Evolutionary conservation across 176 grass and related monocot genomes (phyloP).

Genomic region (Phoenix dactylifera): DNA sequence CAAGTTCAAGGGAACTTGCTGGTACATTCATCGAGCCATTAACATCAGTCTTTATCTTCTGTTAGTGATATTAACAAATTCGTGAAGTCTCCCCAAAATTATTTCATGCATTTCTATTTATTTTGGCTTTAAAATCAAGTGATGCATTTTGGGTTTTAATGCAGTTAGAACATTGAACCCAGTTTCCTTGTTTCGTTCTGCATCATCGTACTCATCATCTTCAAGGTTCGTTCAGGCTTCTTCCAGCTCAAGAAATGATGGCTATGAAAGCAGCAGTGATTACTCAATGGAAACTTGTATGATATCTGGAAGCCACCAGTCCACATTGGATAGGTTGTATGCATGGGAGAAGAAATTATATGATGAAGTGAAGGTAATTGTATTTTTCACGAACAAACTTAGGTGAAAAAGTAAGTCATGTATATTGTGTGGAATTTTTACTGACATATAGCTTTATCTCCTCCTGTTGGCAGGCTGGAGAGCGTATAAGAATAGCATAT

Average conservation of each 20-base stretch:
- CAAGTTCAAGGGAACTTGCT: slow-evolving; percentile 63
- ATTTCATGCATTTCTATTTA: too few species aligned
- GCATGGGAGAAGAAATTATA: slow-evolving; percentile 88
- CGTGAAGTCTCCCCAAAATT: too few species aligned
- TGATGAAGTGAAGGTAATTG: background rate
- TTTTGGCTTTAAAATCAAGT: too few species aligned
- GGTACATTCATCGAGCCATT: slow-evolving; percentile 28
- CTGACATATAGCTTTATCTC: too few species aligned
- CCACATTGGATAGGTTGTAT: slow-evolving; percentile 75
- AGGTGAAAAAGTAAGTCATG: too few species aligned
- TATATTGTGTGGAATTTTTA: too few species aligned
- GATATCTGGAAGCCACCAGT: slow-evolving; percentile 71
- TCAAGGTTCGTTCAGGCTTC: slow-evolving; percentile 34
- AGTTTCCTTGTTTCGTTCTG: slow-evolving; percentile 4
- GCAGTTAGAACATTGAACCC: slow-evolving; percentile 18
- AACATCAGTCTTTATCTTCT: too few species aligned
- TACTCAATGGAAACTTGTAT: slow-evolving; percentile 47
- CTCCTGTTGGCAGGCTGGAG: slow-evolving; percentile 42
- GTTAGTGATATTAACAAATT: too few species aligned
- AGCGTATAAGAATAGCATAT: slow-evolving; percentile 70
- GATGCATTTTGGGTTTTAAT: background rate
- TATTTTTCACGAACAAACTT: too few species aligned
- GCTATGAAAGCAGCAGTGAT: slow-evolving; percentile 31
- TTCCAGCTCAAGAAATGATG: slow-evolving; percentile 18
- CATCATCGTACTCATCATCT: slow-evolving; percentile 1